Evolutionary conservation across 148 eudicot genomes (phyloP), one percentile per base, ranked within the genome.

Genomic region (Silene conica): DNA sequence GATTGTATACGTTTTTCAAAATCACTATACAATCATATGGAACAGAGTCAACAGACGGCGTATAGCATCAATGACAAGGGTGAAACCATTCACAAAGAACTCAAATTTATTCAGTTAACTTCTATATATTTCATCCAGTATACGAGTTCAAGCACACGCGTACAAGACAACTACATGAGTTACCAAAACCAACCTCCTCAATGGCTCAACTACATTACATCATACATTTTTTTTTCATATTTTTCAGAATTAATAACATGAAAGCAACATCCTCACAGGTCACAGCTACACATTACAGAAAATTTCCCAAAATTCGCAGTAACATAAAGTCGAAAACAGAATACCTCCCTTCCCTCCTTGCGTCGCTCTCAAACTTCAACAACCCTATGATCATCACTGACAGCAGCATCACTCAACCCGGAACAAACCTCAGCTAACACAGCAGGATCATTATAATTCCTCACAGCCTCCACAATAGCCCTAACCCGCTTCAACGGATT

Each of bases 381-480:
- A 18, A 87, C 89, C 70, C 82, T 76, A 10, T 74, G 80, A 72
- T 85, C 88, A 74, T 73, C 87, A 78, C 69, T 76, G 41, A 87
- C 78, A 78, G 85, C 80, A 71, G 84, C 64, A 34, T 89, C 85
- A 21, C 75, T 82, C 67, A 89, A 84, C 46, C 92, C 92, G 8
- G 86, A 78, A 80, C 89, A 85, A 41, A 74, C 78, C 77, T 88
- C 88, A 1, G 88, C 97, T 82, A 93, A 71, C 7, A 87, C 80
- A 69, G 45, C 75, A 1, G 95, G 88, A 75, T 93, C 97, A 68
- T 86, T 89, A 25, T 88, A 91, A 75, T 88, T 90, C 77, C 89
- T 89, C 66, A 91, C 97, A 21, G 98, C 98, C 78, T 89, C 88
- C 56, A 93, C 98, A 67, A 91, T 87, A 0, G 89, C 92, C 52